Base-by-base conservation (phyloP, 805 yeast species). In the Candida anglica region DNA sequence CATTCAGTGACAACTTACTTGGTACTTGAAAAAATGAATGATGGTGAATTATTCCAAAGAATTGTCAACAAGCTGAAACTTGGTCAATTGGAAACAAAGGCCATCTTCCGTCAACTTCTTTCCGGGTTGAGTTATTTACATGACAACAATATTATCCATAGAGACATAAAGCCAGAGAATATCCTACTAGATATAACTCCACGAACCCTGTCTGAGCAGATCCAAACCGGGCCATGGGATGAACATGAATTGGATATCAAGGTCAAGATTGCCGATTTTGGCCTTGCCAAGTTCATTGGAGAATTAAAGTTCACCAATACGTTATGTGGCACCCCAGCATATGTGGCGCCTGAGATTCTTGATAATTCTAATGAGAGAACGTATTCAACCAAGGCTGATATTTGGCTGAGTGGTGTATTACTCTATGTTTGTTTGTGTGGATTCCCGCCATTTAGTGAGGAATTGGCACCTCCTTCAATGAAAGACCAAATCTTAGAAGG, bases 251-350 rank as follows among this genome's bases (percentile, higher is more conserved):
- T 71, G 16, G 79, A 78, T 39, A 72, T 84, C 6, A 60, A 60
- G 39, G 87, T 85, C 7, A 85, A 85, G 50, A 81, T 85, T 32
- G 93, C 91, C 1, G 94, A 85, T 58, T 85, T 85, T 58, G 96
- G 96, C 0, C 55, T 76, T 27, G 81, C 81, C 3, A 76, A 76
- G 51, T 74, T 75, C 43, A 72, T 84, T 28, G 91, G 91, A 5
- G 87, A 81, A 45, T 59, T 77, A 42, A 75, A 78, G 40, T 82
- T 82, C 50, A 82, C 94, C 7, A 79, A 79, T 45, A 85, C 94
- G 0, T 56, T 85, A 26, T 85, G 94, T 59, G 94, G 94, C 2
- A 85, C 94, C 0, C 94, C 94, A 0, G 87, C 91, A 0, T 85
- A 85, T 50, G 93, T 85, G 14, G 93, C 93, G 0, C 94, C 94